Conservation (phyloP, 2,329 filamentous ascomycete genomes). For the Colletotrichum tabaci region DNA sequence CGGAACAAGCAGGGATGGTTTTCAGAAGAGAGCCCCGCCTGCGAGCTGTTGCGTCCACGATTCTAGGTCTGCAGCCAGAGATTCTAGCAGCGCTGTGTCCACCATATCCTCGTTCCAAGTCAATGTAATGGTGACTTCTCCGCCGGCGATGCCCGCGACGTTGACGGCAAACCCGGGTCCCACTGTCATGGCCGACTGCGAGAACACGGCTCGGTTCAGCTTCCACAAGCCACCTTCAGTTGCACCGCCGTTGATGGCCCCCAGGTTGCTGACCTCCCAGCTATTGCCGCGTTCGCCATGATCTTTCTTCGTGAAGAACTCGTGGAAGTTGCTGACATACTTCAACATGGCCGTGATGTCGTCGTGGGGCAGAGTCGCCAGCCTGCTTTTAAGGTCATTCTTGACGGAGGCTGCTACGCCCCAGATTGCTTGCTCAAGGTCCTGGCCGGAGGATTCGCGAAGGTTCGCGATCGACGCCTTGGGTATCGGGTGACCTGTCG, state of each 20-base stretch:
- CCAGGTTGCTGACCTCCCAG: constrained; percentile 70
- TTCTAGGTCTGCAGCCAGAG: constrained; percentile 56
- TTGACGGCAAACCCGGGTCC: constrained; percentile 62
- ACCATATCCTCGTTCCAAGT: constrained; percentile 65
- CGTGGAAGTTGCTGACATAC: constrained; percentile 60
- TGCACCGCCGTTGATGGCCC: constrained; percentile 52
- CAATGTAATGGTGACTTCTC: constrained; percentile 58
- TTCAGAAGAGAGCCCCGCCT: constrained; percentile 33
- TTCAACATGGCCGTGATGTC: constrained; percentile 60
- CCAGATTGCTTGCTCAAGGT: constrained; percentile 58
- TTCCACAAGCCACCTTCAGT: constrained; percentile 47
- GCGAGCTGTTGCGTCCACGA: constrained; percentile 47
- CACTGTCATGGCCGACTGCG: constrained; percentile 62
- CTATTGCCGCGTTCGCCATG: constrained; percentile 58
- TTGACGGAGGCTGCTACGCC: constrained; percentile 54
- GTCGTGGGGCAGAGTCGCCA: constrained; percentile 56
- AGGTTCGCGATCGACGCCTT: constrained; percentile 46
- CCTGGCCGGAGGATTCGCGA: constrained; percentile 42
- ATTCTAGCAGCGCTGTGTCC: constrained; percentile 54
- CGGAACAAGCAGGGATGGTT: background rate
- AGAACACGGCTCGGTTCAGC: constrained; percentile 64
- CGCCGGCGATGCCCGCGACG: constrained; percentile 61
- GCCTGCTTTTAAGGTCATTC: constrained; percentile 51
- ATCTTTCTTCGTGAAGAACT: constrained; percentile 58
- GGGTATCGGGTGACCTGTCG: constrained; percentile 51